Conservation (phyloP, 164 flowering plant genomes). For the Vitis labrusca region DNA sequence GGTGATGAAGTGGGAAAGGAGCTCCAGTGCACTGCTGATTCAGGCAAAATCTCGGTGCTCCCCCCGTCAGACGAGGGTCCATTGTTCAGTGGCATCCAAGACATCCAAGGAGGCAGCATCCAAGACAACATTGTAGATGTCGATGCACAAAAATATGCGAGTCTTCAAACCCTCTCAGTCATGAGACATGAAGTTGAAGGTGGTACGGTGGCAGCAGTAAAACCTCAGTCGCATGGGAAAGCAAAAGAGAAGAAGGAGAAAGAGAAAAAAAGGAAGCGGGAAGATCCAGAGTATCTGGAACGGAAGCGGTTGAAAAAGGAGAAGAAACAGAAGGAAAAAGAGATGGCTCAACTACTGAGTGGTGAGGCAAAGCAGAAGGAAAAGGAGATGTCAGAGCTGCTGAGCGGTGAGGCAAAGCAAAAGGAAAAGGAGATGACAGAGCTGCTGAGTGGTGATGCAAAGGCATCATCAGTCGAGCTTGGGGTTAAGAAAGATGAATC, state of each 20-base stretch:
- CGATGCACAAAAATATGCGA: conserved; percentile 36
- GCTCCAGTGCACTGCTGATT: conserved; percentile 94
- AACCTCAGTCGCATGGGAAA: conserved; percentile 19
- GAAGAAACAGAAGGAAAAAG: conserved; percentile 59
- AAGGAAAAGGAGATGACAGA: conserved; percentile 67
- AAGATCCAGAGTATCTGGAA: conserved; percentile 66
- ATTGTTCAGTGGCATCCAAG: conserved; percentile 35
- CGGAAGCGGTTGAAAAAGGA: conserved; percentile 77
- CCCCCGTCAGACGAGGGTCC: conserved; percentile 31
- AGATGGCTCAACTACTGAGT: neutral
- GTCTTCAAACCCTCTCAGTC: conserved; percentile 41
- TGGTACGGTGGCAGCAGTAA: conserved; percentile 16
- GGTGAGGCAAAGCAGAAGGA: conserved; percentile 42
- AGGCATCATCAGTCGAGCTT: conserved; percentile 23
- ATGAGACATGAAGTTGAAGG: conserved; percentile 27
- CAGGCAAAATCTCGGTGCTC: conserved; percentile 41
- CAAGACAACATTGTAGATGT: conserved; percentile 38
- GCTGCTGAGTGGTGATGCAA: conserved; percentile 27
- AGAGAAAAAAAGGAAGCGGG: conserved; percentile 63
- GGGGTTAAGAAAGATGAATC: conserved; percentile 22
- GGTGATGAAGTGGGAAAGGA: conserved; percentile 68
- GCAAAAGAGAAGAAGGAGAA: conserved; percentile 51
- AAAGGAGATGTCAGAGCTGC: conserved; percentile 9
- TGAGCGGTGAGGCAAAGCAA: conserved; percentile 66
- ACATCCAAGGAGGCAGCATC: conserved; percentile 10